phyloP scores from a whole-genome alignment of 768 basidiomycete genomes.

The Tylopilus balloui region DNA sequence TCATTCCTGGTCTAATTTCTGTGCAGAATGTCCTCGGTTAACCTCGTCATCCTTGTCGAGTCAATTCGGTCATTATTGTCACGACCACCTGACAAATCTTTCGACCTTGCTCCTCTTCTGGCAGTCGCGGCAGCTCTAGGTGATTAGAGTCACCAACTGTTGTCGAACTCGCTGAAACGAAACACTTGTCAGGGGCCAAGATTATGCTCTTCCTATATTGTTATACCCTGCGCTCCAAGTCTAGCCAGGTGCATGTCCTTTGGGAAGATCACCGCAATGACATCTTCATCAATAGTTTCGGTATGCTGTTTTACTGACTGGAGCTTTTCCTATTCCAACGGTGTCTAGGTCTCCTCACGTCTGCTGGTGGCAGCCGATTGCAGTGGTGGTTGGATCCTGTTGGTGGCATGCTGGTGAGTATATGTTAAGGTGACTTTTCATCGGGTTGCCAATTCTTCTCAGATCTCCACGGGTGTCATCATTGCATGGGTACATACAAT shows the following conservation, averaged over 20 bases:
- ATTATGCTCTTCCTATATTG: conserved; percentile 86
- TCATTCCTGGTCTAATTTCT: not conserved
- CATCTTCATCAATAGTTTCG: conserved; percentile 77
- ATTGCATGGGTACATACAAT: conserved; percentile 72
- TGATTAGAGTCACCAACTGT: conserved; percentile 3
- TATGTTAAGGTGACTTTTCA: not conserved
- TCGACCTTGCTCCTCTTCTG: conserved; percentile 80
- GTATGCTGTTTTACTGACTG: conserved; percentile 33
- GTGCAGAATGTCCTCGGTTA: conserved; percentile 83
- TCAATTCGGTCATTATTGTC: conserved; percentile 68
- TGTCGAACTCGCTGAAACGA: not conserved
- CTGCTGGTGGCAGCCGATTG: conserved; percentile 73
- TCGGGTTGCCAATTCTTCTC: not conserved
- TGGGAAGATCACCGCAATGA: conserved; percentile 98
- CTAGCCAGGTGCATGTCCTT: conserved; percentile 89
- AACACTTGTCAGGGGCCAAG: conserved; percentile 61
- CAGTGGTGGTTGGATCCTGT: conserved; percentile 82
- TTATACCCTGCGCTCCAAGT: conserved; percentile 67
- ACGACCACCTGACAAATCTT: conserved; percentile 49
- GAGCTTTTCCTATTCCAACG: not conserved
- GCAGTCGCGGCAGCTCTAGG: conserved; percentile 83
- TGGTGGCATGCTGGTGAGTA: conserved; percentile 67
- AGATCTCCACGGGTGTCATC: conserved; percentile 82
- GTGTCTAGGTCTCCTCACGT: conserved; percentile 72
- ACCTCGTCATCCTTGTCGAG: conserved; percentile 87